Evolutionary conservation across 2,329 filamentous ascomycete species (phyloP).

Genomic region (Calonectria henricotiae): DNA sequence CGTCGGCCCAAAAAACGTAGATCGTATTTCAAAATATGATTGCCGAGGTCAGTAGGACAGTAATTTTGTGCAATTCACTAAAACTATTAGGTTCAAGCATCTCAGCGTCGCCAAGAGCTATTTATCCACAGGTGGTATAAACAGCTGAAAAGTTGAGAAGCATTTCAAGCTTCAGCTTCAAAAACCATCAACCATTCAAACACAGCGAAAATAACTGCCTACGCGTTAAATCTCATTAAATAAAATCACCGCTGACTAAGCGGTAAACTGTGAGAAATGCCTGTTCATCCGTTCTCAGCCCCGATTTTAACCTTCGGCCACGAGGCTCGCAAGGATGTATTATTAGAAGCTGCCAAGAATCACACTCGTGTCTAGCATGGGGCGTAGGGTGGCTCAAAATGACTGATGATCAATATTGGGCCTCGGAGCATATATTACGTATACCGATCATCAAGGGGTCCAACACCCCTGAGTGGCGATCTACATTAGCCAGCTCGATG

Average conservation of each 20-base stretch:
- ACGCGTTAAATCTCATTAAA: not conserved
- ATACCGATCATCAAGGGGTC: not conserved
- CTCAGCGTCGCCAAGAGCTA: too few relatives aligned
- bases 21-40: too few relatives aligned
- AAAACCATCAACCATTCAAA: too few relatives aligned
- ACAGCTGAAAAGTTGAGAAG: too few relatives aligned
- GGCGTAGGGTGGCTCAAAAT: not conserved
- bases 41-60: too few relatives aligned
- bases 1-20: too few relatives aligned
- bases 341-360: conserved; percentile 13
- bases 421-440: not conserved
- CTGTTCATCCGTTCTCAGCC: not conserved
- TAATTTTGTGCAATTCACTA: too few relatives aligned
- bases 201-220: too few relatives aligned
- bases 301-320: conserved; percentile 21
- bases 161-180: not conserved
- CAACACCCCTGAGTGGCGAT: not conserved
- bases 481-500: not conserved
- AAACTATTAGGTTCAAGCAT: too few relatives aligned
- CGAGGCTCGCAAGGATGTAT: conserved; percentile 11
- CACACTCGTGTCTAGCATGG: not conserved
- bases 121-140: too few relatives aligned
- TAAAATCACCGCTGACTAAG: not conserved
- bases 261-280: not conserved
- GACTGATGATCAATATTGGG: not conserved